Conservation (phyloP, 768 basidiomycete species). For the Russula olivacea region DNA sequence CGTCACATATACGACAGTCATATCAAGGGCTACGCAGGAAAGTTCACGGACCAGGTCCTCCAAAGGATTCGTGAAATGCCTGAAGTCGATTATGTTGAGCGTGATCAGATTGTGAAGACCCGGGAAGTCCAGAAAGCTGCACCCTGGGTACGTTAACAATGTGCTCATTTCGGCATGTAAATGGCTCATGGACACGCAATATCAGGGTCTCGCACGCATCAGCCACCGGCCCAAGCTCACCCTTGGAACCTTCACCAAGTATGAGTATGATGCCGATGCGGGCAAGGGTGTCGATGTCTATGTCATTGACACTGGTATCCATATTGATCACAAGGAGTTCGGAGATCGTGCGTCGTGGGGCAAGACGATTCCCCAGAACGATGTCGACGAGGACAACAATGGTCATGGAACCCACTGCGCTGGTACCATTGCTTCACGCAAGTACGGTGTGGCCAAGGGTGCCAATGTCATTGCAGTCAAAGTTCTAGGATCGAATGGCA, state of each 20-base stretch:
- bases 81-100: slow-evolving; percentile 90
- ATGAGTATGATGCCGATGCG: slow-evolving; percentile 62
- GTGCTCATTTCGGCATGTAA: neutral
- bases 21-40: slow-evolving; percentile 75
- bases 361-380: slow-evolving; percentile 79
- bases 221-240: slow-evolving; percentile 76
- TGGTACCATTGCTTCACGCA: slow-evolving; percentile 89
- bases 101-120: slow-evolving; percentile 87
- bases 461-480: slow-evolving; percentile 89
- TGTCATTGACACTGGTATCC: slow-evolving; percentile 86
- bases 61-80: slow-evolving; percentile 75
- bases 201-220: slow-evolving; percentile 89
- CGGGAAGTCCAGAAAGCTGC: slow-evolving; percentile 64
- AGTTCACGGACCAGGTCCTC: slow-evolving; percentile 63
- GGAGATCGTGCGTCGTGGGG: slow-evolving; percentile 91
- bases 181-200: slow-evolving; percentile 18
- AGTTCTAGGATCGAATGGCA: slow-evolving; percentile 90
- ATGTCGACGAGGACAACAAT: slow-evolving; percentile 85
- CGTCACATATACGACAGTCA: slow-evolving; percentile 73
- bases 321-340: slow-evolving; percentile 78
- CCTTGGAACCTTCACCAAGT: slow-evolving; percentile 80
- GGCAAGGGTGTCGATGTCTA: slow-evolving; percentile 94
- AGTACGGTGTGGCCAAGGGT: slow-evolving; percentile 94
- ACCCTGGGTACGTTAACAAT: slow-evolving; percentile 66
- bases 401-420: slow-evolving; percentile 96